These are phyloP conservation scores for peach (Prunus persica) DNA, from an alignment of 306 rosid genomes.

Conservation along the genomic window DNA sequence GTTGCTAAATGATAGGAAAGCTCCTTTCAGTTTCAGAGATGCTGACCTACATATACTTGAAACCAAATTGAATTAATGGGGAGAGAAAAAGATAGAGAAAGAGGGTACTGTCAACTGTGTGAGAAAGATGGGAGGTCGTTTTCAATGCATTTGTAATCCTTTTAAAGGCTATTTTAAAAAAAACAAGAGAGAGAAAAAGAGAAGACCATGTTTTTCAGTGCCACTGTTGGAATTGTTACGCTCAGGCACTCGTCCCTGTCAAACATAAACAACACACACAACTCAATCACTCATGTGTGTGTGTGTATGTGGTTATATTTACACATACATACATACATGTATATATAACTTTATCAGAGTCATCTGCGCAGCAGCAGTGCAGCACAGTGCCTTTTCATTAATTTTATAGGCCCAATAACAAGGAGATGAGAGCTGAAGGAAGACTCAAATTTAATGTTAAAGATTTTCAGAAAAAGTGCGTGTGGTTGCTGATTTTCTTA, in stretches of 20 bases:
- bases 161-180: slow-evolving; percentile 28
- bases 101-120: background rate
- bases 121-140: slow-evolving; percentile 58
- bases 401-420: slow-evolving; percentile 11
- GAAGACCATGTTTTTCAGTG: slow-evolving; percentile 90
- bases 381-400: slow-evolving; percentile 27
- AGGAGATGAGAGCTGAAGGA: background rate
- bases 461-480: slow-evolving; percentile 17
- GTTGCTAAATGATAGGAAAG: background rate
- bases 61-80: slow-evolving; percentile 15
- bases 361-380: background rate
- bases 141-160: slow-evolving; percentile 53
- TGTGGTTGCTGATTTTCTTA: slow-evolving; percentile 23
- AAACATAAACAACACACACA: slow-evolving; percentile 41
- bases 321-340: too few relatives aligned
- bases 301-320: too few relatives aligned
- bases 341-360: background rate
- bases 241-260: slow-evolving; percentile 72
- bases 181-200: background rate
- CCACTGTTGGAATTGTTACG: slow-evolving; percentile 63
- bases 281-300: slow-evolving; percentile 12
- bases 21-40: background rate
- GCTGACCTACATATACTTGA: slow-evolving; percentile 17
- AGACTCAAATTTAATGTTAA: background rate
- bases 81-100: slow-evolving; percentile 12